Conservation (phyloP, 805 yeast genomes). For the Citeromyces matritensis region DNA sequence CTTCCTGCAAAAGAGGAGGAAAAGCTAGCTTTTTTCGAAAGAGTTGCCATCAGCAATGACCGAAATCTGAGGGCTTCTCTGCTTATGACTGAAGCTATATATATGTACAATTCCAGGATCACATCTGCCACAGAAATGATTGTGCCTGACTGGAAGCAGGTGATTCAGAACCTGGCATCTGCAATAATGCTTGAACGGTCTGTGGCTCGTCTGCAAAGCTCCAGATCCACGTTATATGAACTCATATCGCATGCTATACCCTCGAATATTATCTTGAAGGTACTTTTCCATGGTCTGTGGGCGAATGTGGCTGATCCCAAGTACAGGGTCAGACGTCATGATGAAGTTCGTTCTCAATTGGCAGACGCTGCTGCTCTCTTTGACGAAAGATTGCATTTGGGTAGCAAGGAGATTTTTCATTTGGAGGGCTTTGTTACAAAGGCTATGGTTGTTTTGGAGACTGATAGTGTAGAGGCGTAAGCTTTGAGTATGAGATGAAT, state of each 20-base stretch:
- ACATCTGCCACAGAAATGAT: conserved; percentile 34
- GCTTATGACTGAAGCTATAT: conserved; percentile 69
- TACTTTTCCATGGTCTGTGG: conserved; percentile 22
- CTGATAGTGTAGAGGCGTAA: conserved; percentile 5
- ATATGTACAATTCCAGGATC: conserved; percentile 49
- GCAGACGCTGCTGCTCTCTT: conserved; percentile 48
- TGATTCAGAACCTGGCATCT: conserved; percentile 49
- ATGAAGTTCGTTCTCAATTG: conserved; percentile 23
- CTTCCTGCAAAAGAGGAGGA: conserved; percentile 20
- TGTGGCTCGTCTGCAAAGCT: conserved; percentile 43
- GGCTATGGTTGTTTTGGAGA: conserved; percentile 65
- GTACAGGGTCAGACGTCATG: conserved; percentile 6
- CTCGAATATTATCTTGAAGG: conserved; percentile 63
- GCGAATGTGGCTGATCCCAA: conserved; percentile 6
- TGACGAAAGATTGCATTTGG: conserved; percentile 80
- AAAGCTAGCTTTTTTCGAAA: conserved; percentile 19
- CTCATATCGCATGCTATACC: conserved; percentile 90
- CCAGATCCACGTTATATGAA: conserved; percentile 66
- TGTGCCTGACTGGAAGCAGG: conserved; percentile 83
- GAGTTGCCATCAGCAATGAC: conserved; percentile 38
- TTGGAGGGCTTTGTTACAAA: conserved; percentile 88
- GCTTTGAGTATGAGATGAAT: too few relatives aligned
- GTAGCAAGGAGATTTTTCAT: conserved; percentile 84
- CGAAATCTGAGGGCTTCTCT: conserved; percentile 71
- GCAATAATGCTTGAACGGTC: conserved; percentile 46